Percentiles rank a stretch among this genome's conserved stretches.
Conservation (phyloP, 805 yeast genomes). For the Teunomyces barrocoloradensis region DNA sequence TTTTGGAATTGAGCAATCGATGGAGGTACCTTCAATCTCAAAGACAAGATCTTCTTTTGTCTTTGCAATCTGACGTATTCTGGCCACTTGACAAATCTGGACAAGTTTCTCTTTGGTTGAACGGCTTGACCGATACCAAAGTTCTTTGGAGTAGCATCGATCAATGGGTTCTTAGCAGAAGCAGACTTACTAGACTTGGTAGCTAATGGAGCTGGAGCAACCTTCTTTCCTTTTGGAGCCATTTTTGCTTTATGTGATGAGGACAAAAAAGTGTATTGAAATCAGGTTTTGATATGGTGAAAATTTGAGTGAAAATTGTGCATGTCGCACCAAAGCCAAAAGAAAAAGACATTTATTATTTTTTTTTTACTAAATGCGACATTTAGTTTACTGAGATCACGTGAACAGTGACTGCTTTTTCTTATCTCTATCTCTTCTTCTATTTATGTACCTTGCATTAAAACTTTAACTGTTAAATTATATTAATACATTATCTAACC, state of each 20-base stretch:
- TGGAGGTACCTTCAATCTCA: constrained; percentile 99
- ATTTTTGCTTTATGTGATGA: constrained; percentile 17
- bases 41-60: constrained; percentile 92
- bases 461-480: background rate
- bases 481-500: background rate
- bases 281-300: constrained; percentile 1
- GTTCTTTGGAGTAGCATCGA: constrained; percentile 86
- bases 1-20: constrained; percentile 95
- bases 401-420: background rate
- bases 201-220: constrained; percentile 98
- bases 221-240: constrained; percentile 65
- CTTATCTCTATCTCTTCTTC: background rate
- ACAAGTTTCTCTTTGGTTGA: constrained; percentile 94
- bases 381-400: background rate
- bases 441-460: background rate
- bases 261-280: constrained; percentile 6
- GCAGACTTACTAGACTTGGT: constrained; percentile 47
- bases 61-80: constrained; percentile 97
- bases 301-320: constrained; percentile 5
- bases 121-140: constrained; percentile 95
- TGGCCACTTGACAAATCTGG: constrained; percentile 99
- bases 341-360: background rate
- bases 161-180: constrained; percentile 70
- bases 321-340: background rate
- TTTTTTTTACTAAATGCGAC: background rate